Conservation (phyloP, 441 rosid species). For the Euphorbia schlechtendalii region DNA sequence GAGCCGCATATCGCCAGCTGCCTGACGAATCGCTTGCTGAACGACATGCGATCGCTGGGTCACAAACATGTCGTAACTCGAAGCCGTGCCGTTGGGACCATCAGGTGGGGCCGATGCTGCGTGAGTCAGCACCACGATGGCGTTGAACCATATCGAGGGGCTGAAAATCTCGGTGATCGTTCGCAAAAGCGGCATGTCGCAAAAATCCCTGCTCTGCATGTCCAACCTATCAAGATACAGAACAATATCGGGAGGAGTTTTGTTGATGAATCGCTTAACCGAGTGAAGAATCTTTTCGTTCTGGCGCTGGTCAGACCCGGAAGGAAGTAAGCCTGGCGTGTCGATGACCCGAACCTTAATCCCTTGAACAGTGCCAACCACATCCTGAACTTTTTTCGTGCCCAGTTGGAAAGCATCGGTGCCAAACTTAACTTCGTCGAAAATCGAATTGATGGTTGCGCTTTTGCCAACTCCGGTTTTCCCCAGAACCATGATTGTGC, state of each 20-base stretch:
- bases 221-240: conserved; percentile 94
- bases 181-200: conserved; percentile 92
- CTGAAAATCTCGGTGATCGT: conserved; percentile 88
- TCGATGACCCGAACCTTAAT: conserved; percentile 86
- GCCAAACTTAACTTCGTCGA: conserved; percentile 55
- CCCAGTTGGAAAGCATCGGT: conserved; percentile 90
- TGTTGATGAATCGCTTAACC: conserved; percentile 70
- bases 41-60: conserved; percentile 97
- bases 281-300: conserved; percentile 88
- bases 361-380: conserved; percentile 88
- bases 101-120: conserved; percentile 99
- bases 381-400: conserved; percentile 91
- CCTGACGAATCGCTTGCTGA: conserved; percentile 92
- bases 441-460: conserved; percentile 79
- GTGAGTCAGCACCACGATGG: conserved; percentile 93
- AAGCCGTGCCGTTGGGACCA: conserved; percentile 88
- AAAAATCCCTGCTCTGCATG: conserved; percentile 86
- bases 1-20: conserved; percentile 95
- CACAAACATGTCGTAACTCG: conserved; percentile 95
- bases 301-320: conserved; percentile 89
- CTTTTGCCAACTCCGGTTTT: conserved; percentile 92
- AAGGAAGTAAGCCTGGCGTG: conserved; percentile 90
- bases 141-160: conserved; percentile 95
- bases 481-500: conserved; percentile 87
- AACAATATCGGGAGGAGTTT: conserved; percentile 93